phyloP scores from a whole-genome alignment of 805 yeast species.

The Spathaspora passalidarum region DNA sequence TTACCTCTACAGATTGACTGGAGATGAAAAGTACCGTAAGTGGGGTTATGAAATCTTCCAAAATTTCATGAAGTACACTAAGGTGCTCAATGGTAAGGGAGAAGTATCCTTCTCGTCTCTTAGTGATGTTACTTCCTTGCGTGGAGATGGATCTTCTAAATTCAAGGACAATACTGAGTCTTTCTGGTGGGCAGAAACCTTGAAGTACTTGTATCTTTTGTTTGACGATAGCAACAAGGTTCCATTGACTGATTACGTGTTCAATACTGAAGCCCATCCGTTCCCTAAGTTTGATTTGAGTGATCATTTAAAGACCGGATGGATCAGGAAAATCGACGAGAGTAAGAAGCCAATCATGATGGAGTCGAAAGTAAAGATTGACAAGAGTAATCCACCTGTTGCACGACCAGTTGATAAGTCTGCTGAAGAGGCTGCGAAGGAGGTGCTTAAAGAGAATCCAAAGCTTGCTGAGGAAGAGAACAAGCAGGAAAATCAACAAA shows the following conservation, averaged over 20 bases:
- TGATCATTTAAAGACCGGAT: constrained; percentile 56
- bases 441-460: constrained; percentile 35
- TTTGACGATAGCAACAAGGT: constrained; percentile 66
- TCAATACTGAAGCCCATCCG: constrained; percentile 93
- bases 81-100: constrained; percentile 40
- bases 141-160: constrained; percentile 35
- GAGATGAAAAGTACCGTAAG: constrained; percentile 74
- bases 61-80: constrained; percentile 60
- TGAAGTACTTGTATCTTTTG: constrained; percentile 77
- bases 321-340: constrained; percentile 43
- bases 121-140: constrained; percentile 57
- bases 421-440: constrained; percentile 30
- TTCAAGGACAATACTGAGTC: constrained; percentile 77
- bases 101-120: constrained; percentile 58
- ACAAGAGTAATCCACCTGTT: constrained; percentile 32
- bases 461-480: constrained; percentile 22
- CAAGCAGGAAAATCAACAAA: constrained; percentile 24
- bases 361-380: constrained; percentile 12
- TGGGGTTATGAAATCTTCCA: constrained; percentile 89
- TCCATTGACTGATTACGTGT: constrained; percentile 68
- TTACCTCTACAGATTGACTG: constrained; percentile 74
- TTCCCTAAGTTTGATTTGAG: constrained; percentile 67
- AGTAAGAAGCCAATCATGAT: constrained; percentile 15
- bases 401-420: constrained; percentile 43
- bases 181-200: constrained; percentile 91